These are phyloP conservation scores for Calonectria pteridis DNA, from an alignment of 2,329 filamentous ascomycete species.

Conservation along the genomic window DNA sequence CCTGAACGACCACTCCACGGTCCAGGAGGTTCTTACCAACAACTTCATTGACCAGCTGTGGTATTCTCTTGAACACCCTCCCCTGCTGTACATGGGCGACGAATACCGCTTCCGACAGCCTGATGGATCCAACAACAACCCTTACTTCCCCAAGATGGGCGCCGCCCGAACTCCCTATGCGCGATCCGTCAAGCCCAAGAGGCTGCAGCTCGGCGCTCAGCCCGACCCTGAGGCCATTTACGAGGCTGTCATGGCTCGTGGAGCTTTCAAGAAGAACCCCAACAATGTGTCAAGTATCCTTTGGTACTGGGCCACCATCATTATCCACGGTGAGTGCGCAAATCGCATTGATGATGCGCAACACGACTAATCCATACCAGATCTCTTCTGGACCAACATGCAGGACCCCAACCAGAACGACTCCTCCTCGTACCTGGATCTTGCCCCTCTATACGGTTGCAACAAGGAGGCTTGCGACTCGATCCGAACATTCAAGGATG, in stretches of 20 bases:
- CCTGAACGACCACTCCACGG: conserved; percentile 72
- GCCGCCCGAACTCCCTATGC: conserved; percentile 77
- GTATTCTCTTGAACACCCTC: conserved; percentile 79
- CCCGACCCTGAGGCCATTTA: conserved; percentile 76
- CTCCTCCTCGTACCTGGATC: conserved; percentile 79
- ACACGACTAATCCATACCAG: conserved; percentile 45
- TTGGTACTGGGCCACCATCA: conserved; percentile 80
- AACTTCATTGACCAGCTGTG: conserved; percentile 77
- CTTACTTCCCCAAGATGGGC: conserved; percentile 73
- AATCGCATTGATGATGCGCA: fast-evolving
- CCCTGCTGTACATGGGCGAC: conserved; percentile 73
- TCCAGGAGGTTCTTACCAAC: conserved; percentile 73
- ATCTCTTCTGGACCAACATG: conserved; percentile 79
- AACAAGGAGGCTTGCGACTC: conserved; percentile 74
- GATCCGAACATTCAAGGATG: conserved; percentile 78
- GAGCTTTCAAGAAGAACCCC: conserved; percentile 68
- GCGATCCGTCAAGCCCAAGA: conserved; percentile 70
- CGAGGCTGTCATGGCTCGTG: conserved; percentile 69
- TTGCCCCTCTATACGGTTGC: conserved; percentile 79
- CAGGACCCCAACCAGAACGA: conserved; percentile 71
- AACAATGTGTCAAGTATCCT: conserved; percentile 80
- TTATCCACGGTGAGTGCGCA: conserved; percentile 71
- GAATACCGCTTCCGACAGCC: conserved; percentile 75
- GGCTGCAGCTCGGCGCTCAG: conserved; percentile 71
- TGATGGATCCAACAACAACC: conserved; percentile 80